Evolutionary conservation across 257 asterid species (phyloP), one percentile per base, ranked within the genome.

Genomic region (Anisodus acutangulus): DNA sequence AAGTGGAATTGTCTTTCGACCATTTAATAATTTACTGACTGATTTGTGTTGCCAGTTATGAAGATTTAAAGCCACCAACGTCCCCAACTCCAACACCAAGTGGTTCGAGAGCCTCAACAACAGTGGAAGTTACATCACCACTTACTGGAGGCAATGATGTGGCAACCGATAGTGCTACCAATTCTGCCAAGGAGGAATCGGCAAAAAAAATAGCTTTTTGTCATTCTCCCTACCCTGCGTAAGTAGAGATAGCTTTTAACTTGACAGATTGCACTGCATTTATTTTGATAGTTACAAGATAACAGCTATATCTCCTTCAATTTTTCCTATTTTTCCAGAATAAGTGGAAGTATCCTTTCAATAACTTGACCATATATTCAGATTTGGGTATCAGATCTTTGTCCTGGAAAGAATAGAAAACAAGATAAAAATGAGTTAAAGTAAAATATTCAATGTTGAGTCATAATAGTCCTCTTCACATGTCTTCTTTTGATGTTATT

Each of bases 11-110:
- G 17, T 26, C 31, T 13, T 17, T 60, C 35, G 63, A 57, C 72
- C 26, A 82, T 11, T 72, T 51, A 60, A 71, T 86, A 16, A 53
- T 80, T 72, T 71, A 83, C 37, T 22, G 26, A 62, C 76, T 79
- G 82, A 45, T 83, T 84, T 87, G 35, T 84, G 12, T 84, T 83
- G 60, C 69, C 89, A 93, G 93, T 72, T 92, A 92, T 68, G 94
- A 91, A 86, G 94, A 90, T 88, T 88, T 91, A 87, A 92, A 91
- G 88, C 97, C 97, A 53, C 94, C 97, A 19, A 89, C 85, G 85
- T 90, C 97, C 43, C 97, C 97, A 39, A 88, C 89, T 64, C 94
- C 97, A 69, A 86, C 90, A 41, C 90, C 91, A 31, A 92, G 94
- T 82, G 86, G 91, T 84, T 72, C 87, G 43, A 90, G 72, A 85